Evolutionary conservation across 805 yeast species (phyloP), one percentile per base, ranked within the genome.

Genomic region (Allodekkera sacchari): DNA sequence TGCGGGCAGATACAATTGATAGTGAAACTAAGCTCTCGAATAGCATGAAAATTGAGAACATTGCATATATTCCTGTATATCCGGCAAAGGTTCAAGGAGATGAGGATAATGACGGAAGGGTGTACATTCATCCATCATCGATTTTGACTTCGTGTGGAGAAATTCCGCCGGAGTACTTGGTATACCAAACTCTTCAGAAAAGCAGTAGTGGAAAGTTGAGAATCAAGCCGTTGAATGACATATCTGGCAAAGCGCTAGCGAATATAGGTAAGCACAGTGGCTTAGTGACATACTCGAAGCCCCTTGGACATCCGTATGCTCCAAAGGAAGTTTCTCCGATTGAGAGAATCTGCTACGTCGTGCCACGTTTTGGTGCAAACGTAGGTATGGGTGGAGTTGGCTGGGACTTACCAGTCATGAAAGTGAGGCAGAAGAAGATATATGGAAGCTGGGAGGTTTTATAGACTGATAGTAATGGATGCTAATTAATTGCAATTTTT

Each of bases 261-360:
- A 83, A 83, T 41, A 66, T 92, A 13, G 88, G 85, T 12, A 80
- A 77, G 42, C 63, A 62, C 18, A 77, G 94, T 12, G 75, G 82
- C 1, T 60, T 89, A 28, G 48, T 89, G 25, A 74, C 89, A 0
- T 88, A 81, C 55, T 85, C 96, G 18, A 89, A 88, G 49, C 97
- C 97, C 0, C 58, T 89, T 32, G 95, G 95, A 0, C 82, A 83
- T 34, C 95, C 96, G 3, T 74, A 84, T 48, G 94, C 85, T 2
- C 94, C 94, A 2, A 79, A 78, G 47, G 63, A 68, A 41, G 47
- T 83, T 11, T 61, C 74, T 4, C 61, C 82, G 0, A 71, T 77
- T 3, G 80, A 78, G 46, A 64, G 96, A 43, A 88, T 81, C 47
- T 83, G 94, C 44, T 88, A 84, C 59, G 96, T 88, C 11, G 77